phyloP scores from a whole-genome alignment of 2,329 filamentous ascomycete species.

The Phoma sp. region DNA sequence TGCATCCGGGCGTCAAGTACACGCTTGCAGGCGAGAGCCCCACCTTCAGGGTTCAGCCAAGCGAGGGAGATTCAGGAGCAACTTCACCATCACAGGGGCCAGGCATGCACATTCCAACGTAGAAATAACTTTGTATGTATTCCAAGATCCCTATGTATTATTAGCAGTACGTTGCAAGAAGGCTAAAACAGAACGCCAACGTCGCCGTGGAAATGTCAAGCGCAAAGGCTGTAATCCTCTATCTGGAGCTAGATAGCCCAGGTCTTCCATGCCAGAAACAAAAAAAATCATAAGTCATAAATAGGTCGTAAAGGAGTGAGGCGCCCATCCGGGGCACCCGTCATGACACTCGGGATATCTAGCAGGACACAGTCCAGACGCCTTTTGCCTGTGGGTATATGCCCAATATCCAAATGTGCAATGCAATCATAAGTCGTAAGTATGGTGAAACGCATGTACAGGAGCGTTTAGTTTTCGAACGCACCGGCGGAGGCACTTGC shows the following conservation, averaged over 20 bases:
- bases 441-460: conserved; percentile 27
- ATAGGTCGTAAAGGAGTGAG: conserved; percentile 48
- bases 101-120: background rate
- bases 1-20: conserved; percentile 7
- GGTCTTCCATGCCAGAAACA: conserved; percentile 14
- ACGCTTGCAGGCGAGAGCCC: conserved; percentile 7
- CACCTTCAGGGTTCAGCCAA: background rate
- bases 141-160: conserved; percentile 19
- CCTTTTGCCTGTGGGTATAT: conserved; percentile 37
- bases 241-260: conserved; percentile 15
- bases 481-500: conserved; percentile 33
- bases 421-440: conserved; percentile 45
- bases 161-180: conserved; percentile 17
- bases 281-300: conserved; percentile 41
- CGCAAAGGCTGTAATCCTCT: conserved; percentile 13
- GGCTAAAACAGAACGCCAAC: conserved; percentile 14
- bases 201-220: conserved; percentile 12
- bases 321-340: conserved; percentile 37
- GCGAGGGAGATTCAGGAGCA: background rate
- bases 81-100: conserved; percentile 5
- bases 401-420: conserved; percentile 31
- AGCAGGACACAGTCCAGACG: conserved; percentile 32
- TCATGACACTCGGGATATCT: conserved; percentile 49
- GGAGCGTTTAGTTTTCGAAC: conserved; percentile 23
- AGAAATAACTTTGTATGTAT: conserved; percentile 11